Conservation (phyloP, 225 moss, liverwort and hornwort genomes). For the Straminergon stramineum region DNA sequence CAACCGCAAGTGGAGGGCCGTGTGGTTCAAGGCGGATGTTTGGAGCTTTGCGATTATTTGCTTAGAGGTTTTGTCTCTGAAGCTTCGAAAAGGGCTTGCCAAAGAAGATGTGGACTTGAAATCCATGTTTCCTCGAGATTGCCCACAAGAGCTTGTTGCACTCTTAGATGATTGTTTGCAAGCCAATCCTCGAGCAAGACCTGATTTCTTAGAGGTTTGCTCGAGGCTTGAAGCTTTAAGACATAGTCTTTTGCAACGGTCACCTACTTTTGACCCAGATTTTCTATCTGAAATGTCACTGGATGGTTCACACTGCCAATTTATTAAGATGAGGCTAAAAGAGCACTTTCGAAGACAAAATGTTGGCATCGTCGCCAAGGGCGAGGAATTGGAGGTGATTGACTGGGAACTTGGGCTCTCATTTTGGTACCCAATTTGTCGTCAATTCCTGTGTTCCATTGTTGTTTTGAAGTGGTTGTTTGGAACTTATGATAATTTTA, state of each 20-base stretch:
- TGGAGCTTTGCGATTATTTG: not conserved
- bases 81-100: not conserved
- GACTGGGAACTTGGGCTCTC: not conserved
- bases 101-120: not conserved
- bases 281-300: too few species aligned
- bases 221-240: not conserved
- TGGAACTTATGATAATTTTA: too few species aligned
- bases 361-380: not conserved
- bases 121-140: not conserved
- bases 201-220: not conserved
- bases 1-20: not conserved
- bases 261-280: too few species aligned
- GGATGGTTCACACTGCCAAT: too few species aligned
- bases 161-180: not conserved
- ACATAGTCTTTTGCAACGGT: not conserved
- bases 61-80: not conserved
- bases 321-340: not conserved
- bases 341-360: not conserved
- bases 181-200: not conserved
- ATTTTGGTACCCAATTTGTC: not conserved
- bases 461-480: not conserved
- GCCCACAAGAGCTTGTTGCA: not conserved
- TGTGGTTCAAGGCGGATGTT: not conserved
- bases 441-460: not conserved
- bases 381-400: not conserved